Evolutionary conservation across 352 stramenopile species (phyloP), one percentile per base, ranked within the genome.

Genomic region (Ophiocytium majus): DNA sequence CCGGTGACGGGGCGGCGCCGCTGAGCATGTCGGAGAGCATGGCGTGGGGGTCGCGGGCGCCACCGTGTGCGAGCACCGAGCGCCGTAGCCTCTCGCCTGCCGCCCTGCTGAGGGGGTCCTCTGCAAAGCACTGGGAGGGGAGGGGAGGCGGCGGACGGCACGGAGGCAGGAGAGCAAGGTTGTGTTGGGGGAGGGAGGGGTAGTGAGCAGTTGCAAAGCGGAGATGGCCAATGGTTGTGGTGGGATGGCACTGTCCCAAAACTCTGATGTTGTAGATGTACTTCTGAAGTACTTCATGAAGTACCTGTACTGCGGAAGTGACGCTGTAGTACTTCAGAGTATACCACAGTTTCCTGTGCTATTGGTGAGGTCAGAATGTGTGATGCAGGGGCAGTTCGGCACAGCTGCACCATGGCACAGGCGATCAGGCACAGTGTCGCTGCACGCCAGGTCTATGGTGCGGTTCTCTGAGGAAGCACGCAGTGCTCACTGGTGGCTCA

Each of bases 61-160:
- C 94, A n/a, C 94, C 94, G 79, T 96, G 93, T 5, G 92, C 64
- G 86, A 97, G 92, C 35, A 97, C 82, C 50, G 95, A 90, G 32
- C 92, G 83, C 82, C 91, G 92, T 63, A 97, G 84, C 14, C 89
- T 80, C 36, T 92, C 89, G 9, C 94, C 94, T 17, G 93, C 90
- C 50, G 86, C 33, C 31, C 84, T 79, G 71, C 91, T 93, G 57
- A 96, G 89, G 5, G 93, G 93, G 5, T 93, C 90, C 0, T 83
- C 83, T 9, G 35, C 64, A 88, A 97, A 97, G 76, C 90, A 90
- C 23, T 79, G 82, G 5, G 43, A n/a, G n/a, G n/a, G n/a, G n/a
- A n/a, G n/a, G n/a, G n/a, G n/a, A n/a, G n/a, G n/a, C n/a, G n/a
- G n/a, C n/a, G n/a, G n/a, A n/a, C n/a, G n/a, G n/a, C n/a, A n/a